Base-by-base conservation (phyloP, 192 early-diverging fungal species). In the Linnemannia elongata region DNA sequence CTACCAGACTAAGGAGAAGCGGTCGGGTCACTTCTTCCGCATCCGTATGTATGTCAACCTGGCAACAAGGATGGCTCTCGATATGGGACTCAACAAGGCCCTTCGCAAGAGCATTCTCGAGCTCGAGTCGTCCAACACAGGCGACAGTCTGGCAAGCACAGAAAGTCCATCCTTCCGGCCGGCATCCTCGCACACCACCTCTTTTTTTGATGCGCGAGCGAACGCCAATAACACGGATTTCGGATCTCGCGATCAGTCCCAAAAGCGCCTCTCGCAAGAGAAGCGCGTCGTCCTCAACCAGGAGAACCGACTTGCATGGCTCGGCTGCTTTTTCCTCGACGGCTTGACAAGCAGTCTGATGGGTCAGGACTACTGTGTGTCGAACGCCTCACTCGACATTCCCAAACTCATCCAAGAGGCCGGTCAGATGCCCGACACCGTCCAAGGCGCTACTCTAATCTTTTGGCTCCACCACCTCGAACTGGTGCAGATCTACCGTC, bases 41-140 rank as follows among this genome's bases (percentile, higher is more conserved):
- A 85, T 91, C 36, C 82, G 88, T 27, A 83, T 90, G 83, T 91
- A 88, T 76, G 83, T 93, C 80, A 94, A 93, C 55, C 91, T 94
- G 89, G 87, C 87, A 6, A 80, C 82, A 18, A 87, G 94, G 41
- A 95, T 95, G 92, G 95, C 95, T 7, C 92, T 93, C 76, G 94
- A 95, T 71, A 82, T 95, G 69, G 95, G 94, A 22, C 87, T 96
- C 3, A 79, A 81, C 18, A 57, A 73, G n/a, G 72, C 85, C 5
- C 6, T 78, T 33, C 63, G 74, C 72, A 78, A 77, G 54, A 75
- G 30, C 54, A 39, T 70, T 17, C 69, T 49, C 24, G 85, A 75
- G 63, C 24, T 78, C n/a, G 85, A 87, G 72, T 35, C 79, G 17
- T 36, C 57, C 3, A 63, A 71, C 42, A 60, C 73, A 1, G 77